These are phyloP conservation scores for Leccinellum rugosiceps DNA, from an alignment of 768 basidiomycete species.

Conservation along the genomic window DNA sequence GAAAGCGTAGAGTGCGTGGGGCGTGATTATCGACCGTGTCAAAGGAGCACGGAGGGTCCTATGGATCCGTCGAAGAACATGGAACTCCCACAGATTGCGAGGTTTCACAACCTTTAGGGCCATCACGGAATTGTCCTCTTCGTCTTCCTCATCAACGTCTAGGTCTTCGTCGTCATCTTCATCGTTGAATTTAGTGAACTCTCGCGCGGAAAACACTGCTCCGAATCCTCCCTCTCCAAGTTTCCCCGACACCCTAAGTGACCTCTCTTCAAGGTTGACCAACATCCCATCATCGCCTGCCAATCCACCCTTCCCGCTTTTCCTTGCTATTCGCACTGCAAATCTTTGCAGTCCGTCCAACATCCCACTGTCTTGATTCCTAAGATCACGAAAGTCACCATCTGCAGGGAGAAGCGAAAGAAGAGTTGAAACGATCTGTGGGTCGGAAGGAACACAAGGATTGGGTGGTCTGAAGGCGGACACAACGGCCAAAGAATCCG, in stretches of 20 bases:
- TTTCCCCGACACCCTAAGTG: slow-evolving; percentile 76
- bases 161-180: slow-evolving; percentile 43
- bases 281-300: slow-evolving; percentile 41
- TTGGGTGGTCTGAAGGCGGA: slow-evolving; percentile 74
- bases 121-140: slow-evolving; percentile 56
- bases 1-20: slow-evolving; percentile 80
- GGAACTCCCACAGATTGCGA: slow-evolving; percentile 88
- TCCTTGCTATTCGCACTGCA: slow-evolving; percentile 43
- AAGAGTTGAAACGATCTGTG: slow-evolving; percentile 56
- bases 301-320: slow-evolving; percentile 33
- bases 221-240: slow-evolving; percentile 98
- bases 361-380: slow-evolving; percentile 49
- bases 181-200: slow-evolving; percentile 41
- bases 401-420: slow-evolving; percentile 64
- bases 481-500: slow-evolving; percentile 58
- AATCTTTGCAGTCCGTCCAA: slow-evolving; percentile 74
- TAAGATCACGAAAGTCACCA: slow-evolving; percentile 57
- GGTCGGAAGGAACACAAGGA: slow-evolving; percentile 85
- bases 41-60: slow-evolving; percentile 56
- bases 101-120: slow-evolving; percentile 94
- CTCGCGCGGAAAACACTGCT: slow-evolving; percentile 83
- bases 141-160: slow-evolving; percentile 47
- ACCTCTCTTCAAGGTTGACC: slow-evolving; percentile 59
- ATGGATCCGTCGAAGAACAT: slow-evolving; percentile 77
- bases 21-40: slow-evolving; percentile 67